phyloP scores from a whole-genome alignment of 139 green algal species.

The Tetraselmis chui region DNA sequence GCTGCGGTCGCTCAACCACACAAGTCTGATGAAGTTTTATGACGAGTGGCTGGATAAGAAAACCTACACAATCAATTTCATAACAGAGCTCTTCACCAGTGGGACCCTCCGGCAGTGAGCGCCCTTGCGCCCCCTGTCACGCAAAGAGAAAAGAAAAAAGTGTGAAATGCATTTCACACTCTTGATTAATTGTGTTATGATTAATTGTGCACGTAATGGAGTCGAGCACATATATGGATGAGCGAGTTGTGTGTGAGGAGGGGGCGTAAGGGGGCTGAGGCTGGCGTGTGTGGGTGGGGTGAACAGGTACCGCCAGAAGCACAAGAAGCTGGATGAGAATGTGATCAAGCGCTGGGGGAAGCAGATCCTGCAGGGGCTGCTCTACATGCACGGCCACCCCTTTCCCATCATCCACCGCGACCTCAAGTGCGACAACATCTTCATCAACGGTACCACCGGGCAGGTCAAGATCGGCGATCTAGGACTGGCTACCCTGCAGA shows the following conservation, averaged over 20 bases:
- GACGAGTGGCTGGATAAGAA: constrained; percentile 91
- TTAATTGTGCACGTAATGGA: no score
- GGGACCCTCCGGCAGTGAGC: constrained; percentile 92
- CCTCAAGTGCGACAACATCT: constrained; percentile 95
- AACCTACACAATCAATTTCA: constrained; percentile 89
- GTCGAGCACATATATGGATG: no score
- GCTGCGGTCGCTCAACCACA: constrained; percentile 94
- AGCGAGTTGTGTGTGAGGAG: no score
- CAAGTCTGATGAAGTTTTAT: constrained; percentile 98
- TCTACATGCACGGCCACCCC: constrained; percentile 91
- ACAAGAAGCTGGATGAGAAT: constrained; percentile 84
- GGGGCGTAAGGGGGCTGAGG: no score
- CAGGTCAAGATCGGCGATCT: constrained; percentile 98
- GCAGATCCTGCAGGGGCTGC: constrained; percentile 94
- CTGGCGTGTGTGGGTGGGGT: no score
- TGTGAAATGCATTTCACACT: no score
- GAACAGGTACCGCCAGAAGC: constrained; percentile 85
- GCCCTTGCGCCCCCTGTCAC: neutral
- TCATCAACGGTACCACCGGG: constrained; percentile 89
- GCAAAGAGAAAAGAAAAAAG: no score
- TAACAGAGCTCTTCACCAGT: constrained; percentile 98
- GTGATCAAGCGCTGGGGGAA: constrained; percentile 92
- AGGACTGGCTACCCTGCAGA: constrained; percentile 88
- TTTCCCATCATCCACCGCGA: constrained; percentile 86
- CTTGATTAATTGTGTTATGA: no score